Evolutionary conservation across 2,329 filamentous ascomycete genomes (phyloP).

Genomic region (Fusarium verrucosum): DNA sequence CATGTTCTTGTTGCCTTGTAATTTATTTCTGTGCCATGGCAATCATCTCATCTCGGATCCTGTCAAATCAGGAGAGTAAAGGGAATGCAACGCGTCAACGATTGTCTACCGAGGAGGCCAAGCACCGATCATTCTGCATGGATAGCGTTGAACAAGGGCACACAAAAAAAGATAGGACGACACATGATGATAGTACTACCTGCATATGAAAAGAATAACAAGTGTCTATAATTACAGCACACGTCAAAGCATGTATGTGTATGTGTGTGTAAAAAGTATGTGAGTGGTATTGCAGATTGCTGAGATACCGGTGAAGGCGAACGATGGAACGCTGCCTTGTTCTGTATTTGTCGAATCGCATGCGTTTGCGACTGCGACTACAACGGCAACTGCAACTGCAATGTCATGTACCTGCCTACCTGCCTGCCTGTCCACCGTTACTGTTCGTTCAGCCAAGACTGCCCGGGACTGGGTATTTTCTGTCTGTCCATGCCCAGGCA

Average conservation of each 20-base stretch:
- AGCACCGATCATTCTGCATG: constrained; percentile 1
- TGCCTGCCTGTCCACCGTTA: background rate
- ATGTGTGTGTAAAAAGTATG: constrained; percentile 6
- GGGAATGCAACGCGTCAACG: background rate
- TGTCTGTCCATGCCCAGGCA: background rate
- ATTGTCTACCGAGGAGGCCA: background rate
- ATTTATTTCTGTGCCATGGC: constrained; percentile 7
- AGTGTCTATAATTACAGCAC: background rate
- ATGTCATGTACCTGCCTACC: no score
- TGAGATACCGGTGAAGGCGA: constrained; percentile 11
- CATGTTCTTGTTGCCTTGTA: constrained; percentile 5
- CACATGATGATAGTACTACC: constrained; percentile 22
- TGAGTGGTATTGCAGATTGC: constrained; percentile 25
- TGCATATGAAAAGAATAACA: constrained; percentile 15
- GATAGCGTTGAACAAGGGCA: constrained; percentile 1
- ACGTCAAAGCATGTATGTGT: background rate
- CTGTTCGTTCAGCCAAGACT: no score
- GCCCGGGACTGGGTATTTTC: background rate
- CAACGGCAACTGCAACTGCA: no score
- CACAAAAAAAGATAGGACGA: background rate
- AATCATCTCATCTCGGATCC: constrained; percentile 4
- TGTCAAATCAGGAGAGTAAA: constrained; percentile 23
- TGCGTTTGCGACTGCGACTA: background rate
- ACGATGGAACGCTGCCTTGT: constrained; percentile 6
- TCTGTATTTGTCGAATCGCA: constrained; percentile 25